phyloP scores from a whole-genome alignment of 371 early-diverging fungal genomes.

The Lichtheimia ramosa region DNA sequence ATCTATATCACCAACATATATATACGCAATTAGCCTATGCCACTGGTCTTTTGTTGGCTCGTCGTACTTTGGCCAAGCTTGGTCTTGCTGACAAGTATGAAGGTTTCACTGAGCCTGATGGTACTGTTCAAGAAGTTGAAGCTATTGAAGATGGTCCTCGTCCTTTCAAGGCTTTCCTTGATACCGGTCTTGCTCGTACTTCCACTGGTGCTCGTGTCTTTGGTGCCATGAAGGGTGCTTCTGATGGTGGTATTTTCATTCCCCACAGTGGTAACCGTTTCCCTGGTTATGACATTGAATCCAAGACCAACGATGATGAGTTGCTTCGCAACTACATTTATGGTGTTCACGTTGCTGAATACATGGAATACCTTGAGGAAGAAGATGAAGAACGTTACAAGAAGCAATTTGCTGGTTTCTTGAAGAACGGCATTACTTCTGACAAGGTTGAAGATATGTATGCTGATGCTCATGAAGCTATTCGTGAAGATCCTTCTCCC shows the following conservation, averaged over 20 bases:
- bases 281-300: constrained; percentile 94
- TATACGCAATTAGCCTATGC: constrained; percentile 75
- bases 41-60: constrained; percentile 98
- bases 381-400: constrained; percentile 98
- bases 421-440: constrained; percentile 88
- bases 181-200: constrained; percentile 98
- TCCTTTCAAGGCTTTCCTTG: constrained; percentile 99
- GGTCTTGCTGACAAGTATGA: constrained; percentile 94
- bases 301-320: constrained; percentile 95
- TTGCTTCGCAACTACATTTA: constrained; percentile 97
- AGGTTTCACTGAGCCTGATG: constrained; percentile 94
- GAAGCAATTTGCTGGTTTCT: constrained; percentile 95
- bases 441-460: constrained; percentile 97
- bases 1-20: background rate
- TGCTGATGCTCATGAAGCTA: constrained; percentile 91
- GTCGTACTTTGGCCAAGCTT: constrained; percentile 96
- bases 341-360: constrained; percentile 98
- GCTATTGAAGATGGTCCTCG: constrained; percentile 94
- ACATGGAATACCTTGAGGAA: constrained; percentile 98
- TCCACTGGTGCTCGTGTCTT: constrained; percentile 99
- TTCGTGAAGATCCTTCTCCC: constrained; percentile 87
- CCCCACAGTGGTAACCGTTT: constrained; percentile 99
- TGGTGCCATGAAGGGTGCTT: constrained; percentile 99
- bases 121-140: constrained; percentile 89
- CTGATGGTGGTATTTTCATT: constrained; percentile 98